Evolutionary conservation across 73 alveolate genomes (phyloP).

Genomic region (Tetrahymena thermophila): DNA sequence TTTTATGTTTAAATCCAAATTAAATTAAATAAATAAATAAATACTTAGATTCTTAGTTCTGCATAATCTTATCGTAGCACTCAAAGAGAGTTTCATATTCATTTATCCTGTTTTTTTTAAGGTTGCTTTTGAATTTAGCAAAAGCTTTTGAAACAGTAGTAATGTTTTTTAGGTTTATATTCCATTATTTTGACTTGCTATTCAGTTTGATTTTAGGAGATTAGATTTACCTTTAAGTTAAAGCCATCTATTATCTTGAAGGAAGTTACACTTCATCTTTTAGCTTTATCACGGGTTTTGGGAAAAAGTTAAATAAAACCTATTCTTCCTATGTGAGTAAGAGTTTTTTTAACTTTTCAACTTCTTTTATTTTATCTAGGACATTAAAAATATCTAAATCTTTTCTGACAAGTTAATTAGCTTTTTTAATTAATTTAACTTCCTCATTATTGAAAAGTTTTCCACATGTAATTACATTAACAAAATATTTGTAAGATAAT

Average conservation of each 20-base stretch:
- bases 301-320: not conserved
- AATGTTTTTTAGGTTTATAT: not conserved
- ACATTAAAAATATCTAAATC: not conserved
- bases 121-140: not conserved
- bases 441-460: not conserved
- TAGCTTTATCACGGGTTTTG: not conserved
- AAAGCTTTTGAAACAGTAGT: not conserved
- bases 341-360: not conserved
- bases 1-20: too few relatives aligned
- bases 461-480: not conserved
- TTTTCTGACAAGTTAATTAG: not conserved
- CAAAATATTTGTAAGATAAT: not conserved
- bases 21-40: too few relatives aligned
- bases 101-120: not conserved
- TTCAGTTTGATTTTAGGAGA: not conserved
- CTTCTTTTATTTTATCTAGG: not conserved
- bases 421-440: not conserved
- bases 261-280: not conserved
- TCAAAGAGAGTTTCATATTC: not conserved
- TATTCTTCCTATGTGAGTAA: not conserved
- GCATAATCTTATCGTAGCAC: not conserved
- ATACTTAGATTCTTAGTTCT: not conserved
- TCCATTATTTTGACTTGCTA: not conserved
- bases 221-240: not conserved
- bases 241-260: not conserved